phyloP scores from a whole-genome alignment of 768 basidiomycete species.

The Mycena rebaudengoi region DNA sequence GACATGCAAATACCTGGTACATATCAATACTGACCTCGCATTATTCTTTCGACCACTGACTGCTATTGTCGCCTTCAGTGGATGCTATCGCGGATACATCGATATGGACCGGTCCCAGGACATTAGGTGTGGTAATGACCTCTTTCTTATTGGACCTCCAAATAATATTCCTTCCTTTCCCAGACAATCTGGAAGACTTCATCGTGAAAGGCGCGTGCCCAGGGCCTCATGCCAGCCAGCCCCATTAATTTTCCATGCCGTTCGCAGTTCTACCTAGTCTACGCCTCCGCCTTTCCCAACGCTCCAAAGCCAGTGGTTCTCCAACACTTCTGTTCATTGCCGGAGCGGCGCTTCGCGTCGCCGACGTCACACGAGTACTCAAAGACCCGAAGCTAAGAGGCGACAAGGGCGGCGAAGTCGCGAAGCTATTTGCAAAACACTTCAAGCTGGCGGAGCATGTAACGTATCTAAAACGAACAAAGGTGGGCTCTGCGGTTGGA shows the following conservation, averaged over 20 bases:
- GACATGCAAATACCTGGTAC: slow-evolving; percentile 83
- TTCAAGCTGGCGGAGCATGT: slow-evolving; percentile 91
- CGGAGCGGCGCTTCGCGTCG: slow-evolving; percentile 91
- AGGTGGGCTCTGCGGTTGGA: slow-evolving; percentile 88
- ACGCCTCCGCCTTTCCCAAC: slow-evolving; percentile 75
- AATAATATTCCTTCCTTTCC: no score
- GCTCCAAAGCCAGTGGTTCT: slow-evolving; percentile 79
- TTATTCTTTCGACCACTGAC: neutral
- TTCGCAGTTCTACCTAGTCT: slow-evolving; percentile 69
- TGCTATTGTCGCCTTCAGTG: slow-evolving; percentile 13
- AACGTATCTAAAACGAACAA: slow-evolving; percentile 83
- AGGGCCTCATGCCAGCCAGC: neutral
- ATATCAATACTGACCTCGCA: slow-evolving; percentile 29
- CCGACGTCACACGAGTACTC: slow-evolving; percentile 81
- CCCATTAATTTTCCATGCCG: neutral
- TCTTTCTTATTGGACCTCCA: no score
- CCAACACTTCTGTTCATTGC: slow-evolving; percentile 89
- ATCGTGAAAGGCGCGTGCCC: slow-evolving; percentile 70
- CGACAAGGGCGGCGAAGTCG: slow-evolving; percentile 90
- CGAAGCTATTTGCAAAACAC: slow-evolving; percentile 95
- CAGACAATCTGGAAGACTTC: slow-evolving; percentile 78
- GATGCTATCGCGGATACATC: slow-evolving; percentile 79
- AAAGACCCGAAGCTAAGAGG: slow-evolving; percentile 75
- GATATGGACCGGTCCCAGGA: slow-evolving; percentile 74
- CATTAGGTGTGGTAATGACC: no score